These are phyloP conservation scores for Cerrena zonata DNA, from an alignment of 1,284 basidiomycete species.

Conservation along the genomic window DNA sequence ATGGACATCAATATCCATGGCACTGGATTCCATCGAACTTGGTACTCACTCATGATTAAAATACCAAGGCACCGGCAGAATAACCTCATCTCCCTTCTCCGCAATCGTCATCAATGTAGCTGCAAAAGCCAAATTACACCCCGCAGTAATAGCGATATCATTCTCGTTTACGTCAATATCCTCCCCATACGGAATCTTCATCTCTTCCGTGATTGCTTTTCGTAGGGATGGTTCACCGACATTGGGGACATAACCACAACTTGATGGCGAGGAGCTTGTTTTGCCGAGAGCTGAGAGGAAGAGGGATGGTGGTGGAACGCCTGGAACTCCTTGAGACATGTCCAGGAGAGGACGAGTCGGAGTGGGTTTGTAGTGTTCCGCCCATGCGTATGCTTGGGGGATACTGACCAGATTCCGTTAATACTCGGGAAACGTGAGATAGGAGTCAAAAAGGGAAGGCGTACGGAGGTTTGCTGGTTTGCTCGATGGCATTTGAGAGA, in stretches of 20 bases:
- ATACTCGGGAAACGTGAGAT: not conserved
- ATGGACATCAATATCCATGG: not conserved
- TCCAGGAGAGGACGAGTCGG: slow-evolving; percentile 54
- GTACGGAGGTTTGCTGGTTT: slow-evolving; percentile 17
- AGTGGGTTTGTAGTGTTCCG: slow-evolving; percentile 40
- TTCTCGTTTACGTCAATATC: slow-evolving; percentile 42
- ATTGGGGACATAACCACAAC: slow-evolving; percentile 60
- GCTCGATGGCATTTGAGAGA: slow-evolving; percentile 14
- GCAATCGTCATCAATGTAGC: slow-evolving; percentile 62
- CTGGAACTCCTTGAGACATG: slow-evolving; percentile 76
- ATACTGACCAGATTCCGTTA: too few relatives aligned
- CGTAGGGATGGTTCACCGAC: slow-evolving; percentile 61
- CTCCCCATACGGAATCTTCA: slow-evolving; percentile 55
- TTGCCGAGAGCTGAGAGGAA: slow-evolving; percentile 50
- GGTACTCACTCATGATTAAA: slow-evolving; percentile 65
- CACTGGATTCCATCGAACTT: slow-evolving; percentile 9
- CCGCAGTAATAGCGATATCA: slow-evolving; percentile 62
- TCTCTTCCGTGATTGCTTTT: slow-evolving; percentile 57
- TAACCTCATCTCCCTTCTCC: slow-evolving; percentile 67
- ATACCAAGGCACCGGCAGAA: slow-evolving; percentile 80
- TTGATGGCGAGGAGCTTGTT: slow-evolving; percentile 41
- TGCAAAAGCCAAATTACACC: slow-evolving; percentile 70
- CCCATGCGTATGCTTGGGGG: slow-evolving; percentile 67
- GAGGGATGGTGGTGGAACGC: slow-evolving; percentile 50
- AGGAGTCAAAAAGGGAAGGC: slow-evolving; percentile 3